phyloP scores from a whole-genome alignment of 2,329 filamentous ascomycete species.

The Ceratocystiopsis sp. region DNA sequence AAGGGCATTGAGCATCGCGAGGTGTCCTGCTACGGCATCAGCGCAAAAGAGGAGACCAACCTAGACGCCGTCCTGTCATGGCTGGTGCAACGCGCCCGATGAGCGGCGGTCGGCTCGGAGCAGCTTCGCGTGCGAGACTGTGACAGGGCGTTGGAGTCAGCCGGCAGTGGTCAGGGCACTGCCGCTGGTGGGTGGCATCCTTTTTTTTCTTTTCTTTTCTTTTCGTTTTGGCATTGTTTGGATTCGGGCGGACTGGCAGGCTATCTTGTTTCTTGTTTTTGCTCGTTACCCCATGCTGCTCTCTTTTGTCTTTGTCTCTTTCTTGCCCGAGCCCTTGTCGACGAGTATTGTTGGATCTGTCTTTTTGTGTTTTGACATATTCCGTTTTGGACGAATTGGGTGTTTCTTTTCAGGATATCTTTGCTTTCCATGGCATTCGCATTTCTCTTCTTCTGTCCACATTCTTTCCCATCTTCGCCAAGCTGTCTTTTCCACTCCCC shows the following conservation, averaged over 20 bases:
- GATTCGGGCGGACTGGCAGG: too few species aligned
- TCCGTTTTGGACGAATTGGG: too few species aligned
- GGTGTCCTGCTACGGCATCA: conserved; percentile 97
- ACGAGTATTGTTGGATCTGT: background rate
- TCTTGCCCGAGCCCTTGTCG: too few species aligned
- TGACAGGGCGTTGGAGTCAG: too few species aligned
- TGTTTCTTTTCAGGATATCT: too few species aligned
- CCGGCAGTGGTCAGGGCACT: background rate
- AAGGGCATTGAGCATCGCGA: conserved; percentile 82
- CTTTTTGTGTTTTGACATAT: background rate
- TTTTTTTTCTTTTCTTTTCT: conserved; percentile 1
- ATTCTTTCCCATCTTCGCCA: background rate
- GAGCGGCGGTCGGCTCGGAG: background rate
- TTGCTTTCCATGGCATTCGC: too few species aligned
- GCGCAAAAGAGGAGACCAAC: conserved; percentile 97
- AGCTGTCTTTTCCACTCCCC: background rate
- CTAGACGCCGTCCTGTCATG: conserved; percentile 92
- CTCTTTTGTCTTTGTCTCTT: background rate
- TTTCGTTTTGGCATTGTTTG: background rate
- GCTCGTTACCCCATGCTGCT: background rate
- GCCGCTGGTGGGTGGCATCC: background rate
- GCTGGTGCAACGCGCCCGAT: conserved; percentile 76
- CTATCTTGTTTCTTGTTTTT: background rate
- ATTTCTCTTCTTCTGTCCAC: background rate
- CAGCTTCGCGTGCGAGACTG: too few species aligned